These are phyloP conservation scores for Pseudogymnoascus sp. DNA, from an alignment of 2,329 filamentous ascomycete species.

Conservation along the genomic window DNA sequence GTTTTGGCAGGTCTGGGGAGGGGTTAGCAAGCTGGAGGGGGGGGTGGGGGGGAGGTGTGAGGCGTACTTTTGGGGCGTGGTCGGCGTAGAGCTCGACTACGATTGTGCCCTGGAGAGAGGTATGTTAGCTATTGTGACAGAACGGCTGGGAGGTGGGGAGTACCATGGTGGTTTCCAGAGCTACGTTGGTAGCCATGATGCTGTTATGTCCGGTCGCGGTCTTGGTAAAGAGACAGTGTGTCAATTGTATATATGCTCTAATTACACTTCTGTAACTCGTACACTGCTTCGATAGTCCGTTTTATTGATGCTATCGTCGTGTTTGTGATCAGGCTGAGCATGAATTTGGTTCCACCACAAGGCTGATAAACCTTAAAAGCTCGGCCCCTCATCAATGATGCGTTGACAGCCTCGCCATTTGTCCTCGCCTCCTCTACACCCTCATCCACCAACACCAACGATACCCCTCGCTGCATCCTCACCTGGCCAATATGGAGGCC, in stretches of 20 bases:
- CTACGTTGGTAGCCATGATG: slow-evolving; percentile 66
- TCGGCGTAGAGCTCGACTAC: slow-evolving; percentile 80
- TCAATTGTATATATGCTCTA: background rate
- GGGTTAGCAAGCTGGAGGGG: slow-evolving; percentile 7
- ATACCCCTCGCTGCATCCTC: background rate
- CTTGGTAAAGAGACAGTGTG: background rate
- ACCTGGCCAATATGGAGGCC: slow-evolving; percentile 12
- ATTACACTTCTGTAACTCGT: background rate
- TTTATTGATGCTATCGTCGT: background rate
- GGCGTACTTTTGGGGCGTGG: slow-evolving; percentile 64
- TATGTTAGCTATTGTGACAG: slow-evolving; percentile 6
- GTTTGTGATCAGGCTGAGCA: background rate
- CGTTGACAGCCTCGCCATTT: background rate
- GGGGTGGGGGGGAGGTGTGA: background rate
- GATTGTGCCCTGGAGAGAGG: slow-evolving; percentile 59
- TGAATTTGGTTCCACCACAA: slow-evolving; percentile 12
- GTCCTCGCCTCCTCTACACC: background rate
- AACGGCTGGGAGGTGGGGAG: background rate
- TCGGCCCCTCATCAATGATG: background rate
- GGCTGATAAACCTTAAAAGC: background rate
- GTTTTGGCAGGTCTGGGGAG: slow-evolving; percentile 65
- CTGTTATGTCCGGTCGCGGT: background rate
- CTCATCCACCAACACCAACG: background rate
- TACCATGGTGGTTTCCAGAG: slow-evolving; percentile 82
- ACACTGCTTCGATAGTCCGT: background rate